Conservation (phyloP, 2,329 filamentous ascomycete species). For the Trichoderma lentiforme region DNA sequence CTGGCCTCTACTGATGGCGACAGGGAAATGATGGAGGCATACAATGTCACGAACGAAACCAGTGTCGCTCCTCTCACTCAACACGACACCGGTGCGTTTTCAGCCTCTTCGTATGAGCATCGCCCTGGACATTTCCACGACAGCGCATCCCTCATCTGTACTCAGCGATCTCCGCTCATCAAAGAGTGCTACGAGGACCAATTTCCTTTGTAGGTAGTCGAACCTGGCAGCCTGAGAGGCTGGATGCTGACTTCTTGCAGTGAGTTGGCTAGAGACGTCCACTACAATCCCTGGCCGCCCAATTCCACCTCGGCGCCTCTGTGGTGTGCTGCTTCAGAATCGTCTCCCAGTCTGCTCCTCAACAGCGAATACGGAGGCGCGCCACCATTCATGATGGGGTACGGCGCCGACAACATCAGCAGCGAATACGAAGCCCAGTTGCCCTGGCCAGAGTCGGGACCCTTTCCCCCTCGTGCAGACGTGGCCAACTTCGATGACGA, state of each 20-base stretch:
- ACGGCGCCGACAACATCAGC: neutral
- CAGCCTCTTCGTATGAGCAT: neutral
- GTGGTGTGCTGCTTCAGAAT: neutral
- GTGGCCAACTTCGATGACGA: neutral
- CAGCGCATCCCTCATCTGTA: neutral
- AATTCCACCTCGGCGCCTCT: neutral
- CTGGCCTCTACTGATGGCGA: neutral
- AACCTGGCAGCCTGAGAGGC: neutral
- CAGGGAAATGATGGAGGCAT: neutral
- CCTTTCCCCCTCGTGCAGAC: neutral
- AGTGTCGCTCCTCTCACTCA: neutral
- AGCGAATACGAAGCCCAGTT: slow-evolving; percentile 7
- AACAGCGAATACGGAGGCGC: neutral
- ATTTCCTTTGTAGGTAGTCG: neutral
- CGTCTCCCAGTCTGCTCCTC: neutral
- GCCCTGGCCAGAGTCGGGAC: neutral
- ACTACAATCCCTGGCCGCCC: neutral
- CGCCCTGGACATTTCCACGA: neutral
- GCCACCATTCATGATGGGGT: neutral
- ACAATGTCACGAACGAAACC: neutral
- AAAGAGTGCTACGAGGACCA: neutral
- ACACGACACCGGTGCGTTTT: neutral
- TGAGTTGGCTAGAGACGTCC: neutral
- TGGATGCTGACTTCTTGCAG: neutral
- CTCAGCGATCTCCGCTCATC: neutral